phyloP scores from a whole-genome alignment of 2,329 filamentous ascomycete genomes.

The Stachybotrys elegans region DNA sequence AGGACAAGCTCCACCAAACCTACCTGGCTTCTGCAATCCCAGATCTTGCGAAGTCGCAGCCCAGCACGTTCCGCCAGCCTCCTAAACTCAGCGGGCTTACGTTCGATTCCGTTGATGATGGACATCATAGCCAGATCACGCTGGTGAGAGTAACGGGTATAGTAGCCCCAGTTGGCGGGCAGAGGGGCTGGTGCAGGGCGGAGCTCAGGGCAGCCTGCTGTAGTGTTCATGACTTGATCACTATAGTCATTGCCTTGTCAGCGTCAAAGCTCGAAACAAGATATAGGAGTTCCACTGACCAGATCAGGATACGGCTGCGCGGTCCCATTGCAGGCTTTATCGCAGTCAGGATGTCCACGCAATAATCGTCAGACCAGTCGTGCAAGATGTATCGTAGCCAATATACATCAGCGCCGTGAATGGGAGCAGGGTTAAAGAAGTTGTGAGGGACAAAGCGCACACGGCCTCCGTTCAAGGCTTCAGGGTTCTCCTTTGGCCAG shows the following conservation, averaged over 20 bases:
- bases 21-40: slow-evolving; percentile 25
- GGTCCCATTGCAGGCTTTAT: slow-evolving; percentile 13
- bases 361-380: slow-evolving; percentile 30
- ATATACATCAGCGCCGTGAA: slow-evolving; percentile 22
- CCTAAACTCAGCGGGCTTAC: slow-evolving; percentile 24
- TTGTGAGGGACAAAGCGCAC: slow-evolving; percentile 21
- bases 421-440: slow-evolving; percentile 26
- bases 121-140: slow-evolving; percentile 27
- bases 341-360: slow-evolving; percentile 19
- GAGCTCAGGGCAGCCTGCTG: slow-evolving; percentile 19
- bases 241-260: slow-evolving; percentile 8
- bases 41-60: slow-evolving; percentile 23
- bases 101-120: slow-evolving; percentile 30
- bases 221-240: slow-evolving; percentile 31
- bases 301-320: slow-evolving; percentile 13
- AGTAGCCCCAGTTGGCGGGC: slow-evolving; percentile 29
- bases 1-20: slow-evolving; percentile 21
- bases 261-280: neutral
- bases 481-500: slow-evolving; percentile 22
- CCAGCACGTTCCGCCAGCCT: slow-evolving; percentile 20
- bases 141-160: slow-evolving; percentile 23
- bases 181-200: slow-evolving; percentile 21
- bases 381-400: slow-evolving; percentile 26
- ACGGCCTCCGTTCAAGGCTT: slow-evolving; percentile 3
- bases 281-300: slow-evolving; percentile 1